Conservation (phyloP, 139 green algal species). For the Parachlorella kessleri region DNA sequence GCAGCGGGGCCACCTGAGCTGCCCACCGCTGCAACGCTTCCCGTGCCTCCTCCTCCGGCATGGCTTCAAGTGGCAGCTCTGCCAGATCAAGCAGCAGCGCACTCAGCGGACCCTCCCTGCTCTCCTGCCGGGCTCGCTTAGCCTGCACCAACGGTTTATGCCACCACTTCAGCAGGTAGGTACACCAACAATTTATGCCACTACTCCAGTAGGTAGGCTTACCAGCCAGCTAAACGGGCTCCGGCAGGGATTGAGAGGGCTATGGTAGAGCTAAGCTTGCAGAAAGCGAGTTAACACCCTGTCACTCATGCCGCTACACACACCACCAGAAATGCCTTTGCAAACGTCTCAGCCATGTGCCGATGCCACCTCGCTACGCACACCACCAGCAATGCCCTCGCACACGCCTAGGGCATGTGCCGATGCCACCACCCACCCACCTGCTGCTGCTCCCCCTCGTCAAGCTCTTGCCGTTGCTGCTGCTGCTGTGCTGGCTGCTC, state of each 20-base stretch:
- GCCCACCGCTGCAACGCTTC: slow-evolving; percentile 30
- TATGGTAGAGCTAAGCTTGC: too few species aligned
- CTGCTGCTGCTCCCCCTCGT: slow-evolving; percentile 9
- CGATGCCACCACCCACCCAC: slow-evolving; percentile 7
- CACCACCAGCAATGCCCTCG: neutral
- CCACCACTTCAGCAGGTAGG: neutral
- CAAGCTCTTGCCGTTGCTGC: neutral
- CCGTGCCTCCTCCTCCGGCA: slow-evolving; percentile 44
- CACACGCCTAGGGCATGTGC: neutral
- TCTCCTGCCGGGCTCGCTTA: neutral
- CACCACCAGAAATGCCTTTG: neutral
- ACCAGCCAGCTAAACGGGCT: neutral
- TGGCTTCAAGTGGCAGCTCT: slow-evolving; percentile 49
- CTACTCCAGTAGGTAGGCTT: neutral
- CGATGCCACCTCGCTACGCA: neutral
- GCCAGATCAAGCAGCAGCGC: slow-evolving; percentile 68
- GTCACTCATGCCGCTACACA: neutral
- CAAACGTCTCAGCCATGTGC: neutral
- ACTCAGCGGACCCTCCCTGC: neutral
- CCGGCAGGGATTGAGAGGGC: too few species aligned
- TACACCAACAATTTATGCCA: neutral
- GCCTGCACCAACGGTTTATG: neutral
- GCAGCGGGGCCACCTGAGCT: neutral
- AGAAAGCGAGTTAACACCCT: neutral
- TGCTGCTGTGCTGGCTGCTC: slow-evolving; percentile 20